phyloP scores from a whole-genome alignment of 345 rosid species.

The Euclidium syriacum region DNA sequence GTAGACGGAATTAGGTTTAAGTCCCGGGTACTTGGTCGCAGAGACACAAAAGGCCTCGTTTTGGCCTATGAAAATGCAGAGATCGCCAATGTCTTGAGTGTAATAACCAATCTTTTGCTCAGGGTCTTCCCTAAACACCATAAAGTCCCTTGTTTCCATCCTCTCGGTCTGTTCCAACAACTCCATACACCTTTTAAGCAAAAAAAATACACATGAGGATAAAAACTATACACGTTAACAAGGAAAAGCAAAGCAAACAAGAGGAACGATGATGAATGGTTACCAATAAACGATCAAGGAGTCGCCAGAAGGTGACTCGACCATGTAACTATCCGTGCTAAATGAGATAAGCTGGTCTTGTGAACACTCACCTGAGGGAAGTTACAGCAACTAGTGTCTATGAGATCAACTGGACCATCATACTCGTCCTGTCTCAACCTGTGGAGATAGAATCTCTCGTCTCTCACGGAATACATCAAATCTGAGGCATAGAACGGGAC shows the following conservation, averaged over 20 bases:
- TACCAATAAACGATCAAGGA: constrained; percentile 10
- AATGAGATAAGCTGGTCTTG: background rate
- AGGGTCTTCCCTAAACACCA: constrained; percentile 5
- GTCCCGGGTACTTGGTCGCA: background rate
- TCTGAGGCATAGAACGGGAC: background rate
- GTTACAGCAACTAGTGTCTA: background rate
- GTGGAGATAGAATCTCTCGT: background rate
- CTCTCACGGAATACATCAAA: background rate
- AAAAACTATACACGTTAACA: too few species aligned
- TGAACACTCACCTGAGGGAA: constrained; percentile 1
- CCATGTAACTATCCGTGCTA: background rate
- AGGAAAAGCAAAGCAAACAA: too few species aligned
- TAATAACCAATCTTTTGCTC: background rate
- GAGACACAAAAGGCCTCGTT: background rate
- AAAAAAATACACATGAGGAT: background rate
- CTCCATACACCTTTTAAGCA: background rate
- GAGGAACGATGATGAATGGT: background rate
- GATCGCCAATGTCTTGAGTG: constrained; percentile 19
- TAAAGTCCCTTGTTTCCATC: background rate
- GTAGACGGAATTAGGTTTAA: background rate
- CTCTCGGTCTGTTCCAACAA: too few species aligned
- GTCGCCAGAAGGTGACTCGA: constrained; percentile 12
- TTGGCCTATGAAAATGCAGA: background rate
- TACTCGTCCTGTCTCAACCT: background rate
- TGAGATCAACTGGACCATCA: background rate